Conservation (phyloP, 1,139 yeast species). For the Nakaseomyces sp. region DNA sequence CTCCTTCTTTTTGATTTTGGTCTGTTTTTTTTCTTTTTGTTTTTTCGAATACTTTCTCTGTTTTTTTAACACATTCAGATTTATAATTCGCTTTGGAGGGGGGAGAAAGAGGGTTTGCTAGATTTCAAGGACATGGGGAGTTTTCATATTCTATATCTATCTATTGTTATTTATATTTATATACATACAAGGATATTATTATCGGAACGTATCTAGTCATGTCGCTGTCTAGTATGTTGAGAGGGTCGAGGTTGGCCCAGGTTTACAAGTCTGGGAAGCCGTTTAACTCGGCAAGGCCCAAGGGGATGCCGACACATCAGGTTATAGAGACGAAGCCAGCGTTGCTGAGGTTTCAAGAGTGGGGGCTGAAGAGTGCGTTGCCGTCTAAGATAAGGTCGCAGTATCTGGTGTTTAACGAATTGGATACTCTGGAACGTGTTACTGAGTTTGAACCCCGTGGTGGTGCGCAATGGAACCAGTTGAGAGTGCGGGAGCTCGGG, state of each 20-base stretch:
- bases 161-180: too few relatives aligned
- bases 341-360: slow-evolving; percentile 47
- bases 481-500: slow-evolving; percentile 47
- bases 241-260: slow-evolving; percentile 25
- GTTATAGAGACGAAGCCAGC: slow-evolving; percentile 50
- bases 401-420: slow-evolving; percentile 41
- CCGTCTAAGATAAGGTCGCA: slow-evolving; percentile 43
- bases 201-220: too few relatives aligned
- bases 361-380: slow-evolving; percentile 54
- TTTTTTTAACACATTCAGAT: too few relatives aligned
- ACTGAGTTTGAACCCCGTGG: slow-evolving; percentile 45
- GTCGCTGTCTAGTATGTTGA: slow-evolving; percentile 18
- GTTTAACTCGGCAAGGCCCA: slow-evolving; percentile 11
- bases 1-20: too few relatives aligned
- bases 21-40: too few relatives aligned
- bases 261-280: slow-evolving; percentile 17
- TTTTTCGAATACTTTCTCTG: too few relatives aligned
- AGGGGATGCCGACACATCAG: slow-evolving; percentile 44
- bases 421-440: slow-evolving; percentile 46
- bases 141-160: too few relatives aligned
- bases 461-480: slow-evolving; percentile 41
- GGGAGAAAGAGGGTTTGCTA: too few relatives aligned
- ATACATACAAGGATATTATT: too few relatives aligned
- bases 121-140: too few relatives aligned
- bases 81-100: too few relatives aligned